phyloP scores from a whole-genome alignment of 495 filamentous ascomycete species.

The Aspergillus sclerotiicarbonarius region DNA sequence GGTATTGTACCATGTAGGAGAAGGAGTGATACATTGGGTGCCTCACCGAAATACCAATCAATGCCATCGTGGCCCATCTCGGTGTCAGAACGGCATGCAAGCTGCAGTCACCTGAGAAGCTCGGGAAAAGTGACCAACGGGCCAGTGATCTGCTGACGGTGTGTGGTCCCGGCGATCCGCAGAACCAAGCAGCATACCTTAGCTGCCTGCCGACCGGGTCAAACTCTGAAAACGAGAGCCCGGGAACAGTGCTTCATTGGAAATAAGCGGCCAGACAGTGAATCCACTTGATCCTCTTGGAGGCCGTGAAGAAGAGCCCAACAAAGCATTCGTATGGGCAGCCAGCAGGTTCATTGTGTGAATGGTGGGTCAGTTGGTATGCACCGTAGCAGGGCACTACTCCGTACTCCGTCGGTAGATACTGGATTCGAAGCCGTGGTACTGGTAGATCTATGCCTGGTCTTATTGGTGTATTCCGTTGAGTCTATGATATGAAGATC shows the following conservation, averaged over 20 bases:
- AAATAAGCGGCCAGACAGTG: neutral
- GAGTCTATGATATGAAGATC: no score
- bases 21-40: neutral
- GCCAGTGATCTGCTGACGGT: slow-evolving; percentile 15
- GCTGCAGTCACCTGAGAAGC: slow-evolving; percentile 13
- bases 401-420: no score
- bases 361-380: no score
- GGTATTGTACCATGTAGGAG: no score
- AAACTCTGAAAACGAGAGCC: slow-evolving; percentile 6
- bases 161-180: slow-evolving; percentile 11
- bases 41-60: neutral
- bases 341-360: no score
- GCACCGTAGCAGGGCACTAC: no score
- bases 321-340: no score
- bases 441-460: no score
- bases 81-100: neutral
- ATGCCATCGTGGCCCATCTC: neutral
- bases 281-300: neutral
- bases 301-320: no score
- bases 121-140: slow-evolving; percentile 5
- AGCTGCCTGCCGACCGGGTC: slow-evolving; percentile 5
- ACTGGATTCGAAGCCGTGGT: no score
- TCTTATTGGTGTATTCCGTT: no score
- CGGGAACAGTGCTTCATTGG: slow-evolving; percentile 7
- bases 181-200: slow-evolving; percentile 7